Evolutionary conservation across 2,329 filamentous ascomycete species (phyloP), one percentile per base, ranked within the genome.

Genomic region (Neoarthrinium moseri): DNA sequence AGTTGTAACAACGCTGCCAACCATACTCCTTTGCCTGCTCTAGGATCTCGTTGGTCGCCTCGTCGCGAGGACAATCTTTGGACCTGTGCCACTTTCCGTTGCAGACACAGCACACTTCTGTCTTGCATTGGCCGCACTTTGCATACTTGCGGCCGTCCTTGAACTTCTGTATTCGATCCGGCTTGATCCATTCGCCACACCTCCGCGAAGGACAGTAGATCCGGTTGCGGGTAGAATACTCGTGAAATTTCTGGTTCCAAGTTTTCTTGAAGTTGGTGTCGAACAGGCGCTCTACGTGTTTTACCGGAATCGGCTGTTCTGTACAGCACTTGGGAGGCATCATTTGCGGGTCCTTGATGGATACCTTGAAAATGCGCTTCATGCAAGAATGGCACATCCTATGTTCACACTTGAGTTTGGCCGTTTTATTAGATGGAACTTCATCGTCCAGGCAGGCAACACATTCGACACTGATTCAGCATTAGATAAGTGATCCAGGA

Each of bases 261-360:
- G 73, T 74, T 53, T 75, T 81, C 69, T 94, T 92, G 73, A 94
- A 92, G 43, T 77, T 74, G 47, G 74, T 61, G 58, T 88, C 80
- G 59, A 95, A 91, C 6, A 94, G 71, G 20, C 76, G 76, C 11
- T 92, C 87, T 22, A 92, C 90, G 61, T 90, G 83, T 54, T 83
- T 84, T 6, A 91, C 69, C 1, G 86, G 82, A 47, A 95, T 95
- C 54, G 81, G 78, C 11, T 89, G 81, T 17, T 77, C 59, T 3
- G 80, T 86, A 66, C 90, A 96, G 66, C 90, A 96, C 60, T 77
- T 80, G 0, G 91, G 91, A 15, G 91, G 89, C 89, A 95, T 95
- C 54, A 89, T 84, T 49, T 83, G 78, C 1, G 87, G 83, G 61
- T 95, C 88, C 33, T 77, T 84, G 51, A 91, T 74, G 10, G 89